phyloP scores from a whole-genome alignment of 75 land plant species.

The Pinus taeda region DNA sequence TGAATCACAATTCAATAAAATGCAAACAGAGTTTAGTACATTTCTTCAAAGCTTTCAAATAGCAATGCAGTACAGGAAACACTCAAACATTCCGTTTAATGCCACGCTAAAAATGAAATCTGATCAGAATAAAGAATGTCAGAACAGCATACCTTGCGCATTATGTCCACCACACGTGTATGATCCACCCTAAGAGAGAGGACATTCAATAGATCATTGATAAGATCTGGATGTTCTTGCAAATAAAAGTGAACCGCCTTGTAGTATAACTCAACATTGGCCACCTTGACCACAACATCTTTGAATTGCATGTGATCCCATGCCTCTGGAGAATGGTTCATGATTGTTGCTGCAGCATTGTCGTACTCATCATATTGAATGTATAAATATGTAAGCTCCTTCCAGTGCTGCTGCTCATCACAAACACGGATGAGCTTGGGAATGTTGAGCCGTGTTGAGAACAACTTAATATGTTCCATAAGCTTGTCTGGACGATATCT shows the following conservation, averaged over 20 bases:
- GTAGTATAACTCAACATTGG: slow-evolving; percentile 96
- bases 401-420: slow-evolving; percentile 99
- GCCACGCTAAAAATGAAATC: not conserved
- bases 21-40: not conserved
- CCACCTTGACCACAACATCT: slow-evolving; percentile 95
- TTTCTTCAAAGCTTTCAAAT: not conserved
- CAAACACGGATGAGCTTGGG: slow-evolving; percentile 97
- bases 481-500: slow-evolving; percentile 94
- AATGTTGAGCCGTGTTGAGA: slow-evolving; percentile 93
- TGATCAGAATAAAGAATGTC: not conserved
- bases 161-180: slow-evolving; percentile 93
- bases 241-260: slow-evolving; percentile 97
- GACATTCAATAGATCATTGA: slow-evolving; percentile 91
- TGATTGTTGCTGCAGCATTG: slow-evolving; percentile 96
- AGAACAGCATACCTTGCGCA: slow-evolving; percentile 70
- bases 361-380: slow-evolving; percentile 99
- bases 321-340: slow-evolving; percentile 99
- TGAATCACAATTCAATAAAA: slow-evolving; percentile 20
- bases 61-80: not conserved
- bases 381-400: slow-evolving; percentile 93
- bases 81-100: not conserved
- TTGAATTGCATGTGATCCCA: slow-evolving; percentile 99
- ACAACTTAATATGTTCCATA: slow-evolving; percentile 97
- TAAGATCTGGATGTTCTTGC: slow-evolving; percentile 93
- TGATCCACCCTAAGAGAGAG: slow-evolving; percentile 92